Evolutionary conservation across 768 basidiomycete species (phyloP).

Genomic region (Tylopilus sp.): DNA sequence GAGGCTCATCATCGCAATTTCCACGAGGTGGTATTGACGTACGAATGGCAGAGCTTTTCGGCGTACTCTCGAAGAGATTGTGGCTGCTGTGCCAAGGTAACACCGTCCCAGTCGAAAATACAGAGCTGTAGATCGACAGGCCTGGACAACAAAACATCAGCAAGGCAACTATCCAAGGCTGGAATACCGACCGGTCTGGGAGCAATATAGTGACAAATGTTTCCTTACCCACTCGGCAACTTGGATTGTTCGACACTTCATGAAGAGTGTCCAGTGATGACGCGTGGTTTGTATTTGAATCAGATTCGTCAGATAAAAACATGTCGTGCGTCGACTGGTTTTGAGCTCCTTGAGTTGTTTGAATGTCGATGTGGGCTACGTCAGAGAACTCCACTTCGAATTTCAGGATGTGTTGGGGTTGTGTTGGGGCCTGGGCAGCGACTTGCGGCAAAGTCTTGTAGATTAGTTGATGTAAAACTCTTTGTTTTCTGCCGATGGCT

Average conservation of each 20-base stretch:
- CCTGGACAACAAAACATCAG: constrained; percentile 30
- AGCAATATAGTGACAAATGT: constrained; percentile 47
- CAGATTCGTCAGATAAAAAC: not conserved
- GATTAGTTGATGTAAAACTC: constrained; percentile 43
- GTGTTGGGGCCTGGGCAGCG: constrained; percentile 3
- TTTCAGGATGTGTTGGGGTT: constrained; percentile 30
- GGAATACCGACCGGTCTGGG: constrained; percentile 47
- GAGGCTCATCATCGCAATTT: constrained; percentile 4
- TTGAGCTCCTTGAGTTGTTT: not conserved
- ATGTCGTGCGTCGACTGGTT: not conserved
- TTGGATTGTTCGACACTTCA: constrained; percentile 3
- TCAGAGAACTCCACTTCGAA: constrained; percentile 37
- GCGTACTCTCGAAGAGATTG: constrained; percentile 40
- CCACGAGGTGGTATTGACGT: constrained; percentile 17
- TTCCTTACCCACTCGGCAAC: constrained; percentile 38
- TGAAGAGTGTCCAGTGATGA: not conserved
- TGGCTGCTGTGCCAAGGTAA: constrained; percentile 37
- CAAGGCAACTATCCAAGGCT: not conserved
- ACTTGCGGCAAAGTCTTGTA: constrained; percentile 38
- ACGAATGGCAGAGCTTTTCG: constrained; percentile 42
- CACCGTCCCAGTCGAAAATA: constrained; percentile 30
- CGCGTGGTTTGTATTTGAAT: not conserved
- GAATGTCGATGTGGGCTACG: not conserved
- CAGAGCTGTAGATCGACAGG: constrained; percentile 58
- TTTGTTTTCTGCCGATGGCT: constrained; percentile 29